Conservation (phyloP, 768 basidiomycete species). For the Russula sp. region DNA sequence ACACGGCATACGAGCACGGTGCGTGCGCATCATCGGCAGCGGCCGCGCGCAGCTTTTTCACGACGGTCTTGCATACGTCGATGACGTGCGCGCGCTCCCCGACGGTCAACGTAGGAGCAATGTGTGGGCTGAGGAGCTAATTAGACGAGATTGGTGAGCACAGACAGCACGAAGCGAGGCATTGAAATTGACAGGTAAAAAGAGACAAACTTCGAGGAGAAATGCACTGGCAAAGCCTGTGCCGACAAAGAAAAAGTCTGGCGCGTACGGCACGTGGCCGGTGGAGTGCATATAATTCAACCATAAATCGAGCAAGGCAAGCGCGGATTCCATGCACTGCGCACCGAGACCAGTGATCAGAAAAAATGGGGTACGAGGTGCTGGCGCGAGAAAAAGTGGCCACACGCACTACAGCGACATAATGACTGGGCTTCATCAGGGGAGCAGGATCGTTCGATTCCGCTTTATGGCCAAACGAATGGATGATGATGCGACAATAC, state of each 20-base stretch:
- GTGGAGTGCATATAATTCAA: slow-evolving; percentile 8
- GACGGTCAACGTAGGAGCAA: slow-evolving; percentile 1
- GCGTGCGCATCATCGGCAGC: slow-evolving; percentile 14
- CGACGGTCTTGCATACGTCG: neutral
- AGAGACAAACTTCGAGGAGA: slow-evolving; percentile 15
- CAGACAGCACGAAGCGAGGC: slow-evolving; percentile 9
- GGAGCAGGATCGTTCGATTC: neutral
- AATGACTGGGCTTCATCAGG: slow-evolving; percentile 2
- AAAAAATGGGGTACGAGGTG: neutral
- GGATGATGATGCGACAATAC: slow-evolving; percentile 19
- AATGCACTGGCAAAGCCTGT: slow-evolving; percentile 20
- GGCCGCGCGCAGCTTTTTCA: neutral
- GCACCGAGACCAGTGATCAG: neutral
- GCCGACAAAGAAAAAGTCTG: slow-evolving; percentile 22
- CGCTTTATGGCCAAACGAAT: slow-evolving; percentile 19
- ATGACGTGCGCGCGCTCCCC: slow-evolving; percentile 9
- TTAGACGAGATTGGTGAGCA: no score
- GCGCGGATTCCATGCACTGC: slow-evolving; percentile 18
- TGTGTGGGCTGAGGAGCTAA: slow-evolving; percentile 19
- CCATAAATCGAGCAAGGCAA: slow-evolving; percentile 17
- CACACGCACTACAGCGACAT: slow-evolving; percentile 9
- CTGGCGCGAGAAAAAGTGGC: neutral
- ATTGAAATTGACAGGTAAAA: neutral
- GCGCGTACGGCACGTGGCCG: slow-evolving; percentile 12
- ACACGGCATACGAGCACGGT: slow-evolving; percentile 13